phyloP scores from a whole-genome alignment of 2,329 filamentous ascomycete genomes.

The Ceratocystis smalleyi region DNA sequence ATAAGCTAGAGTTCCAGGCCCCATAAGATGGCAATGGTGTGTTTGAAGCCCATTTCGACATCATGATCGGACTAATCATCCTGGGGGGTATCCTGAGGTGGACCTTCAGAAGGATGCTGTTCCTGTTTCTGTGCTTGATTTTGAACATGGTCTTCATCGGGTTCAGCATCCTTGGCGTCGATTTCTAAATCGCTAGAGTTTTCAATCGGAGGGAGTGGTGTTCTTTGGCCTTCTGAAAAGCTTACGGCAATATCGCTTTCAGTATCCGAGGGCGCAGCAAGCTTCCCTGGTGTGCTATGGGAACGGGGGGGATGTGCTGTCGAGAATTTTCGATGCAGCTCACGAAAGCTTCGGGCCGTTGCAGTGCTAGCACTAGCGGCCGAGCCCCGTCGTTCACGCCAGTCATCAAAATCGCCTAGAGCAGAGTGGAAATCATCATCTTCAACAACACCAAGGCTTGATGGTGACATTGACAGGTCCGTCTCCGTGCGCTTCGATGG shows the following conservation, averaged over 20 bases:
- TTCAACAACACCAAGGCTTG: conserved; percentile 22
- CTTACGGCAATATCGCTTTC: conserved; percentile 46
- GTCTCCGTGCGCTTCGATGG: conserved; percentile 43
- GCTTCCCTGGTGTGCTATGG: conserved; percentile 23
- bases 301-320: conserved; percentile 34
- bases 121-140: not conserved
- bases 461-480: conserved; percentile 25
- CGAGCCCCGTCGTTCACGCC: conserved; percentile 41
- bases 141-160: not conserved
- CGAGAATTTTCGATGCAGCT: conserved; percentile 45
- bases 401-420: conserved; percentile 30
- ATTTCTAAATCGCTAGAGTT: conserved; percentile 22
- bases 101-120: conserved; percentile 18
- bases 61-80: conserved; percentile 8
- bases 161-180: not conserved
- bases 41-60: conserved; percentile 21
- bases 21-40: conserved; percentile 24
- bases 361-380: conserved; percentile 50
- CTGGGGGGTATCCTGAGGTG: conserved; percentile 10
- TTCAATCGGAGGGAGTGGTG: conserved; percentile 39
- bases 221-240: conserved; percentile 42
- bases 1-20: conserved; percentile 19
- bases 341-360: conserved; percentile 49
- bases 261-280: conserved; percentile 38
- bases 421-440: conserved; percentile 40